These are phyloP conservation scores for Medicago arabica DNA, from an alignment of 306 rosid genomes.

Conservation along the genomic window DNA sequence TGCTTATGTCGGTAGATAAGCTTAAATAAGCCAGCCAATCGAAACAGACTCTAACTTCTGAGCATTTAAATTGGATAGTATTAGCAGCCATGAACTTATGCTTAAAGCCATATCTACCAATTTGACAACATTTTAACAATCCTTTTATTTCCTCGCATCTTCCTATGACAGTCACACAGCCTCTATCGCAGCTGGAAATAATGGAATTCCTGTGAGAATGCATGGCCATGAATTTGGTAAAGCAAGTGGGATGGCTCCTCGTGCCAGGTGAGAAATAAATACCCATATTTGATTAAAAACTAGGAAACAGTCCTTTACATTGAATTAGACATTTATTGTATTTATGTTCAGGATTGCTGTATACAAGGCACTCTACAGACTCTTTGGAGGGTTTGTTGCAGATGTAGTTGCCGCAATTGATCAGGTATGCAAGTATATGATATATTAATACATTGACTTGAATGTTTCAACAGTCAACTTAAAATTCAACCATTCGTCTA, in stretches of 20 bases:
- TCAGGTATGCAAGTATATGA: constrained; percentile 65
- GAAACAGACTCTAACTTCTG: neutral
- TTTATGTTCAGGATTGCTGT: constrained; percentile 87
- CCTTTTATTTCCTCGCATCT: constrained; percentile 36
- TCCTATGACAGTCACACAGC: constrained; percentile 84
- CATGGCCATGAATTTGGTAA: constrained; percentile 96
- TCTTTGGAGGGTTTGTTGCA: constrained; percentile 95
- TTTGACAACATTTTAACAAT: constrained; percentile 28
- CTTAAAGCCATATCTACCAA: constrained; percentile 26
- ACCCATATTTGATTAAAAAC: constrained; percentile 36
- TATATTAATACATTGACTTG: neutral
- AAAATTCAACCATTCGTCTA: neutral
- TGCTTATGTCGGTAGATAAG: neutral
- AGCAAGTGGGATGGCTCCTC: constrained; percentile 99
- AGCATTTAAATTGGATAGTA: constrained; percentile 26
- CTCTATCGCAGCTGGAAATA: constrained; percentile 98
- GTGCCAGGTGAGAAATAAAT: constrained; percentile 82
- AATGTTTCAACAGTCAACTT: neutral
- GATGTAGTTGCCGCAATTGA: constrained; percentile 99
- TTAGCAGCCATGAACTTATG: neutral
- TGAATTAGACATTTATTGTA: constrained; percentile 34
- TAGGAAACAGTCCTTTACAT: constrained; percentile 33
- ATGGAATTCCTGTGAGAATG: constrained; percentile 95
- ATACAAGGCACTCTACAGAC: constrained; percentile 94
- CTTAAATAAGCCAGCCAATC: neutral